These are phyloP conservation scores for Hylodesmum podocarpum DNA, from an alignment of 306 rosid genomes.

Conservation along the genomic window DNA sequence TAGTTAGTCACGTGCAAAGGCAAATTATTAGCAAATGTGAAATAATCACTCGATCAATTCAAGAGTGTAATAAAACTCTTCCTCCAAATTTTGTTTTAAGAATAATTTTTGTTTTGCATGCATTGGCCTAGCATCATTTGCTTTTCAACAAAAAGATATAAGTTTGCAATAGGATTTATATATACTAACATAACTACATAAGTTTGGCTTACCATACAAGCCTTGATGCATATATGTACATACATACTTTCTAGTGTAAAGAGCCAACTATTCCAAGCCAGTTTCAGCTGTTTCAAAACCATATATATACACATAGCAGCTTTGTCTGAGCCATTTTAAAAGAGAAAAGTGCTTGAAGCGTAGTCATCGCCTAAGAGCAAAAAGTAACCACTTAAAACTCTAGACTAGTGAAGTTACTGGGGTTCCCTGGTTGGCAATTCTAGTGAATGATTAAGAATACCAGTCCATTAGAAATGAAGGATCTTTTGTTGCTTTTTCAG, in stretches of 20 bases:
- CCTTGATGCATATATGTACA: not conserved
- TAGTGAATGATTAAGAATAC: not conserved
- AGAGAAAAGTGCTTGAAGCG: constrained; percentile 9
- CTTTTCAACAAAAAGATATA: not conserved
- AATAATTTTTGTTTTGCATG: not conserved
- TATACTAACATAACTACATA: too few species aligned
- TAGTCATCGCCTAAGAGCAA: constrained; percentile 9
- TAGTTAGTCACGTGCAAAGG: not conserved
- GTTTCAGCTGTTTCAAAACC: constrained; percentile 31
- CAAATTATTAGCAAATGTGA: not conserved
- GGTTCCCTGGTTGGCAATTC: not conserved
- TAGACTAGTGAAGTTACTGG: not conserved
- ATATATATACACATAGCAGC: constrained; percentile 1
- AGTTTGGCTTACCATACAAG: not conserved
- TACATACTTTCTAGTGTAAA: not conserved
- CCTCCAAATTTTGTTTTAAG: too few species aligned
- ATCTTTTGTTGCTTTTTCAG: constrained; percentile 22
- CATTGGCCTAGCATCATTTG: not conserved
- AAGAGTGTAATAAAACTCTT: not conserved
- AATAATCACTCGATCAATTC: too few species aligned
- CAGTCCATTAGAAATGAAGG: constrained; percentile 15
- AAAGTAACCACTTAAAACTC: not conserved
- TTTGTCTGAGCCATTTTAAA: not conserved
- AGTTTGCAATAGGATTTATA: not conserved
- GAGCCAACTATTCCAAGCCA: constrained; percentile 5